Conservation (phyloP, 2,329 filamentous ascomycete genomes). For the Diaporthe aspalathi region DNA sequence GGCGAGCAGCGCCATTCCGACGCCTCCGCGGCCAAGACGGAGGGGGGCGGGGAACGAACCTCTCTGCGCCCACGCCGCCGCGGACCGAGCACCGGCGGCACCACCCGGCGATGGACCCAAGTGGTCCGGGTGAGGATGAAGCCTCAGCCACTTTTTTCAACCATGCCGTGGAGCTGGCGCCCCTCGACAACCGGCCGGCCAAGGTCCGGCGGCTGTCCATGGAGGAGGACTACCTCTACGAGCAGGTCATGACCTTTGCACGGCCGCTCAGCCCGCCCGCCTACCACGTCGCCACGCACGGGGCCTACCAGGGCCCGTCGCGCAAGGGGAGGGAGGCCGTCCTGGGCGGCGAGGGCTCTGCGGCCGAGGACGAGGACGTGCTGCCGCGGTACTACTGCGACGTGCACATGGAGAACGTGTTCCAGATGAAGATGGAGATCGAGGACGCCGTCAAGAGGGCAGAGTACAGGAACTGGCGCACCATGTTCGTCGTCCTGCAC, state of each 20-base stretch:
- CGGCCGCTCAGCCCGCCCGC: slow-evolving; percentile 60
- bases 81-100: slow-evolving; percentile 7
- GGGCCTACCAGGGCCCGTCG: slow-evolving; percentile 51
- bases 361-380: slow-evolving; percentile 55
- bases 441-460: slow-evolving; percentile 72
- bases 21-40: slow-evolving; percentile 17
- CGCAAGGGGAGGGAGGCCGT: slow-evolving; percentile 38
- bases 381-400: slow-evolving; percentile 69
- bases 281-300: slow-evolving; percentile 39
- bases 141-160: slow-evolving; percentile 37
- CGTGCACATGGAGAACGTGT: slow-evolving; percentile 67
- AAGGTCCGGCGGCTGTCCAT: slow-evolving; percentile 59
- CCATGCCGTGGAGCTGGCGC: slow-evolving; percentile 38
- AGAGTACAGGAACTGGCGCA: slow-evolving; percentile 72
- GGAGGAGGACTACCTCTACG: slow-evolving; percentile 66
- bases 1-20: slow-evolving; percentile 23
- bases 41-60: slow-evolving; percentile 6
- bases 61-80: background rate
- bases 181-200: slow-evolving; percentile 39
- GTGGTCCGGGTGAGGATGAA: slow-evolving; percentile 32
- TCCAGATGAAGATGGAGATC: slow-evolving; percentile 74
- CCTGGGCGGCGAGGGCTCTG: slow-evolving; percentile 42
- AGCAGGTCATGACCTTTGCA: slow-evolving; percentile 61
- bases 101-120: slow-evolving; percentile 33
- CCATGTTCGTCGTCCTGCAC: slow-evolving; percentile 71